phyloP scores from a whole-genome alignment of 768 basidiomycete genomes.

The Lactifluus subvellereus region DNA sequence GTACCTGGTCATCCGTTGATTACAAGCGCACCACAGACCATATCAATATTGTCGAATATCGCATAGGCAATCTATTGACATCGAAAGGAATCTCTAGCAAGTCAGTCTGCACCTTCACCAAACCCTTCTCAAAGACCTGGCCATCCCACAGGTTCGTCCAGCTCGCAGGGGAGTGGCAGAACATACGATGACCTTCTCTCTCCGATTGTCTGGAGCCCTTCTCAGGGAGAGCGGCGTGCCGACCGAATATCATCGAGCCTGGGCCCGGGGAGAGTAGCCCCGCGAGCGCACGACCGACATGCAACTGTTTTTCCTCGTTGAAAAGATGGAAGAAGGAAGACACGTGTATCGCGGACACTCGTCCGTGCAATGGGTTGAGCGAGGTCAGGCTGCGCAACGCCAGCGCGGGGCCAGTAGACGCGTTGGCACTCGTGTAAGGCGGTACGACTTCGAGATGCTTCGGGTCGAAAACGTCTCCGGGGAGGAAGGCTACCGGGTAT shows the following conservation, averaged over 20 bases:
- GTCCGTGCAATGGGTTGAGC: slow-evolving; percentile 42
- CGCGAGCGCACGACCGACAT: slow-evolving; percentile 39
- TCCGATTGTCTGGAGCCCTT: background rate
- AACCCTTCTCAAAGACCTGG: slow-evolving; percentile 22
- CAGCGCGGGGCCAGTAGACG: slow-evolving; percentile 24
- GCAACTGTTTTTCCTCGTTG: slow-evolving; percentile 30
- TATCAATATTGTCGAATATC: background rate
- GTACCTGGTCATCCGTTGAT: background rate
- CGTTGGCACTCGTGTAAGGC: slow-evolving; percentile 26
- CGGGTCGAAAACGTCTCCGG: slow-evolving; percentile 50
- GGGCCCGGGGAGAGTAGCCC: slow-evolving; percentile 37
- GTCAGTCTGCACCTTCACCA: slow-evolving; percentile 17
- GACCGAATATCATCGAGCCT: slow-evolving; percentile 30
- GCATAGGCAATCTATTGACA: background rate
- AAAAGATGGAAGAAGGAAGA: slow-evolving; percentile 49
- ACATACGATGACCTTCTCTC: background rate
- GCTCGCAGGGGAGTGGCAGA: slow-evolving; percentile 20
- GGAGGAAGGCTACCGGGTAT: slow-evolving; percentile 51
- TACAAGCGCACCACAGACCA: slow-evolving; percentile 1
- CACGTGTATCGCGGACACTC: slow-evolving; percentile 45
- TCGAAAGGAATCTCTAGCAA: background rate
- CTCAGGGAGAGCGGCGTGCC: background rate
- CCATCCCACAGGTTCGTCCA: slow-evolving; percentile 26
- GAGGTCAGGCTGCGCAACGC: slow-evolving; percentile 34
- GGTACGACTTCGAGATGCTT: slow-evolving; percentile 34